Conservation (phyloP, 495 filamentous ascomycete species). For the Apodospora peruviana region DNA sequence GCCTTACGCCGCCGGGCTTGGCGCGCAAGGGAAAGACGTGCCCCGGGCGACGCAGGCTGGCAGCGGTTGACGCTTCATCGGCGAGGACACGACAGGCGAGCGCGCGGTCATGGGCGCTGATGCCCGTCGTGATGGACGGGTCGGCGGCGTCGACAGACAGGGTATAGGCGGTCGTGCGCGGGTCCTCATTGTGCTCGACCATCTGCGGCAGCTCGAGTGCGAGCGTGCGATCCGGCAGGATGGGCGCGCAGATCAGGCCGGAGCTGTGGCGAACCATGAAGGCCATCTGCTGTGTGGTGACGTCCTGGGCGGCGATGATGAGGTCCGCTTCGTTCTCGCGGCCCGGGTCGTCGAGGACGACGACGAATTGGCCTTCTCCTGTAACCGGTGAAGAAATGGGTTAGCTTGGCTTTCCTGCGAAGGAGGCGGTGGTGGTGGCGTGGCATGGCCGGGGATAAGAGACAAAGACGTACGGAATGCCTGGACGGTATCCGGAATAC, state of each 20-base stretch:
- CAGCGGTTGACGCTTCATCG: slow-evolving; percentile 49
- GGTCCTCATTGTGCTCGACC: slow-evolving; percentile 77
- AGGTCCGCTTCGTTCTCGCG: slow-evolving; percentile 98
- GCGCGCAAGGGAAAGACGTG: slow-evolving; percentile 87
- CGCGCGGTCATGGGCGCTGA: slow-evolving; percentile 81
- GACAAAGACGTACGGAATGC: slow-evolving; percentile 66
- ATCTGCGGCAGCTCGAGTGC: slow-evolving; percentile 80
- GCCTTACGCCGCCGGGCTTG: slow-evolving; percentile 70
- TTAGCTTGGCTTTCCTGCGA: neutral
- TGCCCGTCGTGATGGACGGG: slow-evolving; percentile 76
- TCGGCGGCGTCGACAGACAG: slow-evolving; percentile 73
- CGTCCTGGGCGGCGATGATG: slow-evolving; percentile 82
- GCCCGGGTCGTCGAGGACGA: slow-evolving; percentile 82
- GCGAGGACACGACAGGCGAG: slow-evolving; percentile 78
- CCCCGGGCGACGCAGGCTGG: slow-evolving; percentile 73
- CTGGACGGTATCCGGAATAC: slow-evolving; percentile 75
- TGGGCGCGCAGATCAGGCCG: slow-evolving; percentile 84
- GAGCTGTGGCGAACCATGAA: slow-evolving; percentile 90
- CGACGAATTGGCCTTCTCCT: slow-evolving; percentile 90
- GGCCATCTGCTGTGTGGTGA: slow-evolving; percentile 87
- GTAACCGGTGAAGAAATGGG: neutral
- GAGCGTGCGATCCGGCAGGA: slow-evolving; percentile 59
- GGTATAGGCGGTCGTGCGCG: slow-evolving; percentile 88
- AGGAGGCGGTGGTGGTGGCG: neutral
- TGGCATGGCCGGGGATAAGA: slow-evolving; percentile 1